Evolutionary conservation across 2,329 filamentous ascomycete genomes (phyloP), one percentile per base, ranked within the genome.

Genomic region (Colletotrichum simmondsii): DNA sequence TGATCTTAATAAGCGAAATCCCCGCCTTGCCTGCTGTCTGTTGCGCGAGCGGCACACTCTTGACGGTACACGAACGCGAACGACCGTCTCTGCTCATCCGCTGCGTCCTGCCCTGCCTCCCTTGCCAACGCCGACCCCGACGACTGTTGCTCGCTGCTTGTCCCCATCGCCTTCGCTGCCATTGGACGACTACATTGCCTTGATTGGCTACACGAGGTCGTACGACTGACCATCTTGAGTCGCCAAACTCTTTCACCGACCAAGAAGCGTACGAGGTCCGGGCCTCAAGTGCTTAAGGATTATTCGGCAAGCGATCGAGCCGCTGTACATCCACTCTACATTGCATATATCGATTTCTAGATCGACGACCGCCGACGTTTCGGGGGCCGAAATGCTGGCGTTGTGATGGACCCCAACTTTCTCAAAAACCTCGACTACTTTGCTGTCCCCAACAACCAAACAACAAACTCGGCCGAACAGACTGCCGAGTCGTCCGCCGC

Each of bases 351-450:
- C 65, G 74, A 70, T 73, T 71, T 56, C 65, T 70, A 66, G 59
- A 75, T 67, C 72, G 65, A 74, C 72, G 72, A 71, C 74, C 74
- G 64, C 73, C 74, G 73, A 75, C 54, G 19, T 35, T 65, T 73
- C 76, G 80, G 60, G 89, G 88, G 42, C 68, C 75, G 80, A 77
- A 72, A 81, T 81, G 81, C 78, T 73, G 71, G 76, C 68, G 68
- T 75, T 69, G 77, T 67, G 58, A 84, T 84, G 83, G 82, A 84
- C 76, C 77, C 79, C 28, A 80, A 83, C 65, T 77, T 83, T 16
- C 76, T 83, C 52, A 81, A 77, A 78, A 79, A 83, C 56, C 78
- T 84, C 73, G 82, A 82, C 75, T 84, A 81, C 77, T 84, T 84
- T 76, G 78, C 81, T 66, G 82, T 81, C 65, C 81, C 82, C 64